Evolutionary conservation across 2,329 filamentous ascomycete species (phyloP).

Genomic region (Leptographium flavum): DNA sequence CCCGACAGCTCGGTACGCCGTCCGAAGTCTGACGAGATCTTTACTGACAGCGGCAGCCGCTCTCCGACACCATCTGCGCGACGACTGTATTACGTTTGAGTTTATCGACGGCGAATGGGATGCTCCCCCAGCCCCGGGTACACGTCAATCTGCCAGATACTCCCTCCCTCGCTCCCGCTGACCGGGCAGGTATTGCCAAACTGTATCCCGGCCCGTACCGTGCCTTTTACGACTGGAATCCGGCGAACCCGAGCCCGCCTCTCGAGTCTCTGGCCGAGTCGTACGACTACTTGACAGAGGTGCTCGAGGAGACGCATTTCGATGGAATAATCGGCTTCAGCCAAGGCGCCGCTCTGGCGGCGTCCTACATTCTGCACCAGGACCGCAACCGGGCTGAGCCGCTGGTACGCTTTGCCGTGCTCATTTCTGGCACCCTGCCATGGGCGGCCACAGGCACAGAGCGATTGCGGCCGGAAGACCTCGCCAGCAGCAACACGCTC

Average conservation of each 20-base stretch:
- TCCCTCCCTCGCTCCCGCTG: no score
- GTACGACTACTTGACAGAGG: background rate
- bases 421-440: background rate
- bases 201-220: background rate
- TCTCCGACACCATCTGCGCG: background rate
- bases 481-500: background rate
- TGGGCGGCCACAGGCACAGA: background rate
- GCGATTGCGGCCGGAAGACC: background rate
- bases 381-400: background rate
- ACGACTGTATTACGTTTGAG: background rate
- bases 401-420: background rate
- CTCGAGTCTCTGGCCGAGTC: background rate
- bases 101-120: background rate
- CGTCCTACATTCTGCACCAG: background rate
- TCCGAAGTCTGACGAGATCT: background rate
- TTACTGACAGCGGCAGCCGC: background rate
- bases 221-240: background rate
- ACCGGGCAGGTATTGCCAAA: background rate
- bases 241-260: background rate
- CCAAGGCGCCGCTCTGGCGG: background rate
- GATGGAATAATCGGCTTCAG: background rate
- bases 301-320: background rate
- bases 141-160: no score
- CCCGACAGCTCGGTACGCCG: background rate
- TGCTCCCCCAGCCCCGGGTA: background rate